Evolutionary conservation across 768 basidiomycete genomes (phyloP).

Genomic region (Hydnomerulius pinastri): DNA sequence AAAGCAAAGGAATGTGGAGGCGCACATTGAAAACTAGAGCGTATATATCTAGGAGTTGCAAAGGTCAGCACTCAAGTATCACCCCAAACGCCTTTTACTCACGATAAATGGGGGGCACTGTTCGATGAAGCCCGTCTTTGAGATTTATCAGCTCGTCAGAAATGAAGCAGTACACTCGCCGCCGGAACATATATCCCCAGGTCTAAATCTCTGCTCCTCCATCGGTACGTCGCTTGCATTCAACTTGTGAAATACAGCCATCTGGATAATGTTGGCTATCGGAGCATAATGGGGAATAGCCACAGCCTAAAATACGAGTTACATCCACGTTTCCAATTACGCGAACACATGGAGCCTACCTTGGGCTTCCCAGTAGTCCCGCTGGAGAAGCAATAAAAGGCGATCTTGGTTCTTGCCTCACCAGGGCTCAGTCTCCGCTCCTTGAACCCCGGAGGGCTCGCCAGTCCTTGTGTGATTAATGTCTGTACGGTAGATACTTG

Average conservation of each 20-base stretch:
- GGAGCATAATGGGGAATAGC: conserved; percentile 54
- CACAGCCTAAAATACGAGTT: conserved; percentile 43
- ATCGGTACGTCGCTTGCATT: conserved; percentile 37
- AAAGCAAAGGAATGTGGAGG: neutral
- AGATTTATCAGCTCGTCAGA: neutral
- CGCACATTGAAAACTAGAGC: conserved; percentile 56
- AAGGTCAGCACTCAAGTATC: neutral
- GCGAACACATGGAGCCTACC: conserved; percentile 30
- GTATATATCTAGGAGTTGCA: conserved; percentile 52
- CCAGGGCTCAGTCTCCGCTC: conserved; percentile 52
- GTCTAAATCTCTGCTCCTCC: conserved; percentile 50
- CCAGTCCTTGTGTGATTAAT: conserved; percentile 48
- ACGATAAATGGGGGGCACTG: conserved; percentile 65
- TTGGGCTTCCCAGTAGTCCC: conserved; percentile 73
- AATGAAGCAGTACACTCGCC: conserved; percentile 39
- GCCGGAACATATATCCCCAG: conserved; percentile 58
- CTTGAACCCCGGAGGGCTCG: conserved; percentile 37
- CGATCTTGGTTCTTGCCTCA: conserved; percentile 67
- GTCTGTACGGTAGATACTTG: conserved; percentile 39
- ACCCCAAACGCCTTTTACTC: conserved; percentile 26
- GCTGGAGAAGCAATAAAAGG: conserved; percentile 66
- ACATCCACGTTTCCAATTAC: neutral
- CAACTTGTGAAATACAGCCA: conserved; percentile 50
- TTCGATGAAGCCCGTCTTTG: neutral
- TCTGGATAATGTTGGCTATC: conserved; percentile 58